Evolutionary conservation across 495 filamentous ascomycete species (phyloP), one percentile per base, ranked within the genome.

Genomic region (Talaromyces thailandensis): DNA sequence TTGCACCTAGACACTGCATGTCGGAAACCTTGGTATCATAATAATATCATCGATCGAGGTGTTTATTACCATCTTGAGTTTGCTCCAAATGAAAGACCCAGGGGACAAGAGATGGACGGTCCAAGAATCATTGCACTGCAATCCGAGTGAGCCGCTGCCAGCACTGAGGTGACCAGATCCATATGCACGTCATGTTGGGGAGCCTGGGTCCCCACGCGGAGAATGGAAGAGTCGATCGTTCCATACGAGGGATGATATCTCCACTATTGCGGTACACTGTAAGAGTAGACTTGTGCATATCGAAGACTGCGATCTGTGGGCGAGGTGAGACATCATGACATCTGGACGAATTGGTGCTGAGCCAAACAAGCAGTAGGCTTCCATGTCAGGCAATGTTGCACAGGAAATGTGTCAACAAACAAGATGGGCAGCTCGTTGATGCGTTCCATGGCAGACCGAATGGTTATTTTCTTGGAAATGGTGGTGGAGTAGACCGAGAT

Each of bases 131-230:
- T 55, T 24, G 16, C 9, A 28, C 23, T 26, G 16, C 23, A 11
- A 28, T 16, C 12, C 51, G 51, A 28, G 16, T 6, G 51, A 26
- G 23, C 51, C 51, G 51, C 26, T 55, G 24, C 7, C n/a, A 26
- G 51, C 12, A 28, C 11, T 26, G 51, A 28, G 51, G 3, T 26
- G 16, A 28, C 26, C 11, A 23, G 23, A 28, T 24, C 23, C n/a
- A 55, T 55, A 55, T 55, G 28, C n/a, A 55, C 51, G 51, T 55
- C 51, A 55, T 55, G 51, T n/a, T 55, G 51, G 51, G 51, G 51
- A 6, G 5, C 2, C 23, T 14, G 51, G 51, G 28, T 26, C 24
- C 9, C n/a, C 16, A 55, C 28, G 51, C 26, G 51, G 51, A 55
- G 51, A 55, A 48, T 23, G 5, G 14, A 18, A 48, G 35, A 4